Evolutionary conservation across 192 early-diverging fungal genomes (phyloP).

Genomic region (Jimgerdemannia lactiflua): DNA sequence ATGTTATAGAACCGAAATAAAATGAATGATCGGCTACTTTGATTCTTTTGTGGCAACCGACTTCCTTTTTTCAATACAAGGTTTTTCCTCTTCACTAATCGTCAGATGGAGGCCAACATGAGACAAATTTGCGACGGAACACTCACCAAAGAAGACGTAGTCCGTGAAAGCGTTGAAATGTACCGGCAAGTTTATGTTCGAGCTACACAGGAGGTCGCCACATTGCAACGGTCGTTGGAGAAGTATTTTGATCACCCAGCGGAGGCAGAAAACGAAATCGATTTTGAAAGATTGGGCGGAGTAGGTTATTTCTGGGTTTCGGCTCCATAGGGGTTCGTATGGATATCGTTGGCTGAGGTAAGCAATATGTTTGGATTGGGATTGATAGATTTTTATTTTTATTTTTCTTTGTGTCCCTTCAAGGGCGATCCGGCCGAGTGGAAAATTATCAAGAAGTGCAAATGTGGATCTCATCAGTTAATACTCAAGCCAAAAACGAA

Average conservation of each 20-base stretch:
- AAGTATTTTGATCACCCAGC: conserved; percentile 29
- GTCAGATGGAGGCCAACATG: conserved; percentile 78
- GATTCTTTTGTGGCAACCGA: background rate
- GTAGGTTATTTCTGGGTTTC: background rate
- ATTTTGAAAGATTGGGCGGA: background rate
- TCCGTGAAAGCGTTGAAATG: conserved; percentile 60
- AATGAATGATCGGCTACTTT: background rate
- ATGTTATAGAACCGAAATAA: conserved; percentile 1
- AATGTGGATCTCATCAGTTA: conserved; percentile 11
- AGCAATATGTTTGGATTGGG: background rate
- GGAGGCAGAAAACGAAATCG: background rate
- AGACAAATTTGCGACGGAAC: conserved; percentile 68
- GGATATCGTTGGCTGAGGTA: too few species aligned
- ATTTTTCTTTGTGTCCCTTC: background rate
- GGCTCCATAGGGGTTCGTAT: too few species aligned
- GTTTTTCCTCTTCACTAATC: conserved; percentile 4
- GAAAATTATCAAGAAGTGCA: background rate
- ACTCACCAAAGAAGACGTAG: conserved; percentile 63
- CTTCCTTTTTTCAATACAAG: conserved; percentile 5
- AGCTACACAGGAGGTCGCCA: conserved; percentile 40
- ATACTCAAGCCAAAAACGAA: conserved; percentile 1
- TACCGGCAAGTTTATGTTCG: conserved; percentile 72
- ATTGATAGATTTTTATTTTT: background rate
- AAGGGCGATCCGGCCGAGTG: background rate
- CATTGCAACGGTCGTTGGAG: conserved; percentile 42